Base-by-base conservation (phyloP, 768 basidiomycete species). In the Rhodotorula babjevae region DNA sequence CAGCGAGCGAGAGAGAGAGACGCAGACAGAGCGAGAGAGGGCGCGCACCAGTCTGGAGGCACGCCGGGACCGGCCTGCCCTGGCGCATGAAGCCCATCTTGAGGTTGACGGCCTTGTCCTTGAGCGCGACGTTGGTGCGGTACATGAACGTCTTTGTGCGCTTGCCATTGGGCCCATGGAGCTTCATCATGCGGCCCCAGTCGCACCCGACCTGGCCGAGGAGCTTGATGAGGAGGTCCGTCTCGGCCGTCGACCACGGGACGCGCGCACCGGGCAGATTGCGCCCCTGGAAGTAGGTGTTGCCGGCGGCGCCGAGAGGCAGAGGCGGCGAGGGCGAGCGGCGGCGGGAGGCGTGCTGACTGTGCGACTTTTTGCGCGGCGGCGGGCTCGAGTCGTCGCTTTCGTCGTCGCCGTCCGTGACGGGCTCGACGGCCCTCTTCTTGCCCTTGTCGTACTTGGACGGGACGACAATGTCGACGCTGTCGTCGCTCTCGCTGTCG, bases 91-190 rank as follows among this genome's bases (percentile, higher is more conserved):
- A 50, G 4, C 29, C 19, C 3, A 16, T 2, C 29, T 21, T 31
- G 21, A 68, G 27, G 42, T 65, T 65, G 63, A 64, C 52, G 10
- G 71, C 63, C 53, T 72, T 72, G 63, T 72, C 71, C 42, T 61
- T 67, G 29, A 72, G 29, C 9, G 49, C 55, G 25, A 66, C 29
- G 36, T 61, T 61, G 19, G 29, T 66, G 23, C 69, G 14, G 12
- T 33, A 0, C 2, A 4, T 0, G 49, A 72, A 44, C 21, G 27
- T 36, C 33, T n/a, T 10, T 7, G 25, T 31, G 2, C 5, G 14
- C 14, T 21, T 33, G 2, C 67, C 71, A 1, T 57, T 16, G 50
- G 14, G 31, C 12, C 71, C 71, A 36, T 72, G 63, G 2, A 49
- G 40, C 40, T 46, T 15, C 10, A 65, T 60, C 29, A 72, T 68